A percentile compares a stretch with the other conserved stretches of the same genome.
phyloP scores from a whole-genome alignment of 2,329 filamentous ascomycete species.

The Colletotrichum lupini region DNA sequence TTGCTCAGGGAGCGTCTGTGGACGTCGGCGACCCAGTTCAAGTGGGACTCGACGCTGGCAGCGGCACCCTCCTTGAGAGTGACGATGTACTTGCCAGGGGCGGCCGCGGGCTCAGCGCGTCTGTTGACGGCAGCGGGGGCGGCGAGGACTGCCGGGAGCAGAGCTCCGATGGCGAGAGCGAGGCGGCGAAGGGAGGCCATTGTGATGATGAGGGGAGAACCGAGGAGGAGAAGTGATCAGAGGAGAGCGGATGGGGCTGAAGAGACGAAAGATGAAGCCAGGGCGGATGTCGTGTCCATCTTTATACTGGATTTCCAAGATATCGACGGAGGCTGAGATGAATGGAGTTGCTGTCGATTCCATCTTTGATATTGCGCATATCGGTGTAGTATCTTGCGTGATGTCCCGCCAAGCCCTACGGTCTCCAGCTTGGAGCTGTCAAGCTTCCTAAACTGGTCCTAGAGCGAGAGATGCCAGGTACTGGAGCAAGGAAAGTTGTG shows the following conservation, averaged over 20 bases:
- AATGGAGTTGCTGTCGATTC: neutral
- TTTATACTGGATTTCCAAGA: constrained; percentile 21
- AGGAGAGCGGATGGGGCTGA: constrained; percentile 12
- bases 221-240: neutral
- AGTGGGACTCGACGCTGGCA: constrained; percentile 42
- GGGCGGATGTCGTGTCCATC: neutral
- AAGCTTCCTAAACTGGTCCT: constrained; percentile 33
- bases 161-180: constrained; percentile 45
- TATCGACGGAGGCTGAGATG: neutral
- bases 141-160: constrained; percentile 44
- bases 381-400: constrained; percentile 32
- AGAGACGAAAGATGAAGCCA: neutral
- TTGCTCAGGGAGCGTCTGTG: constrained; percentile 46
- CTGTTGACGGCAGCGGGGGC: constrained; percentile 39
- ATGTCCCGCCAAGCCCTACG: constrained; percentile 21
- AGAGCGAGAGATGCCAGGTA: neutral
- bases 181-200: constrained; percentile 46
- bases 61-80: constrained; percentile 52
- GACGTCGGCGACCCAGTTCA: constrained; percentile 41
- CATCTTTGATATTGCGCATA: constrained; percentile 8
- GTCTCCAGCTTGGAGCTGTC: constrained; percentile 17
- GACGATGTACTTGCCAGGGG: constrained; percentile 57
- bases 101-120: constrained; percentile 44
- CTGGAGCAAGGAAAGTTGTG: constrained; percentile 21
- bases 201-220: constrained; percentile 13